Percentiles rank a stretch among this genome's conserved stretches.
phyloP scores from a whole-genome alignment of 805 yeast genomes.

The Zygosaccharomyces rouxii region DNA sequence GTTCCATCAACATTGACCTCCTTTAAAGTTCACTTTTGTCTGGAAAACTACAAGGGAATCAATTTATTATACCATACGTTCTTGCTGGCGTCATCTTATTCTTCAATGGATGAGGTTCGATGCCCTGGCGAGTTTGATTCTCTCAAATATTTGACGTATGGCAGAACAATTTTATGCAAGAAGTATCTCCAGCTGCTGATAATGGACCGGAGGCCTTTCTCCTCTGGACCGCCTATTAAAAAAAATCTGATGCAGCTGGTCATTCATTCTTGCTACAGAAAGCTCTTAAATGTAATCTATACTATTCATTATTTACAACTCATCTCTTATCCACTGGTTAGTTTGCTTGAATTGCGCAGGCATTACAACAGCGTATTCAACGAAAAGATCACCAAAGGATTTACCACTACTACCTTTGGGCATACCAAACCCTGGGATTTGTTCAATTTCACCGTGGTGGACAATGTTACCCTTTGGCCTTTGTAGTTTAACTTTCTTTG shows the following conservation, averaged over 20 bases:
- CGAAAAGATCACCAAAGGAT: constrained; percentile 48
- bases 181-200: constrained; percentile 39
- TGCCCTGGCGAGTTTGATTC: constrained; percentile 20
- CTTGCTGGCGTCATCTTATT: constrained; percentile 32
- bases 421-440: constrained; percentile 78
- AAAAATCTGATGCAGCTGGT: constrained; percentile 37
- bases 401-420: constrained; percentile 42
- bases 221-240: constrained; percentile 29
- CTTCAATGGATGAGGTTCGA: constrained; percentile 23
- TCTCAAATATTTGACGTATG: constrained; percentile 18
- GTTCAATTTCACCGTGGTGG: constrained; percentile 66
- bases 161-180: constrained; percentile 30
- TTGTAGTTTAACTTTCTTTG: constrained; percentile 42
- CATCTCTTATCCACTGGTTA: constrained; percentile 17
- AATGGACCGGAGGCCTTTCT: constrained; percentile 30
- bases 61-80: constrained; percentile 23
- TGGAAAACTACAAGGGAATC: constrained; percentile 1
- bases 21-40: neutral
- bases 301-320: constrained; percentile 18
- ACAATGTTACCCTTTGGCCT: constrained; percentile 53
- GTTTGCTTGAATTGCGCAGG: constrained; percentile 31
- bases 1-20: neutral
- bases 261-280: constrained; percentile 34
- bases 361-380: constrained; percentile 45
- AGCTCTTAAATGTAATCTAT: constrained; percentile 6